These are phyloP conservation scores for Lyophyllum atratum DNA, from an alignment of 768 basidiomycete species.

Conservation along the genomic window DNA sequence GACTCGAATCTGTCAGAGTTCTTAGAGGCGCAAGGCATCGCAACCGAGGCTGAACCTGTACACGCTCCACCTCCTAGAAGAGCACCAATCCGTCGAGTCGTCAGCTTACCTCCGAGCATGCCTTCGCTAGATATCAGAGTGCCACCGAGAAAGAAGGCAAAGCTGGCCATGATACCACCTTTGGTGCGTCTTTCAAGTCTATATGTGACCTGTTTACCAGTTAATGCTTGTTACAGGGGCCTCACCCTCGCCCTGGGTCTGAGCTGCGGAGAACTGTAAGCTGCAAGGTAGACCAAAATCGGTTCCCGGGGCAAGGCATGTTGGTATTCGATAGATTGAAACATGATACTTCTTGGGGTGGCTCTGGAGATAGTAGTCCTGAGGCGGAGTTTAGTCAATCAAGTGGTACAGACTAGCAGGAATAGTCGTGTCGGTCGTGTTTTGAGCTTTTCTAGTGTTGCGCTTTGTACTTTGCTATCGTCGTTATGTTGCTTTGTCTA, in stretches of 20 bases:
- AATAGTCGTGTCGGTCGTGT: neutral
- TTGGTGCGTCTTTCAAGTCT: slow-evolving; percentile 4
- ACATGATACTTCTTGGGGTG: slow-evolving; percentile 3
- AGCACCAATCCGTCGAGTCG: slow-evolving; percentile 35
- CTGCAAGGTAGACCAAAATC: slow-evolving; percentile 17
- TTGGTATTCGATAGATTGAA: slow-evolving; percentile 5
- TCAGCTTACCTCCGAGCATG: slow-evolving; percentile 38
- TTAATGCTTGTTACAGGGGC: slow-evolving; percentile 15
- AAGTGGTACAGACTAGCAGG: slow-evolving; percentile 3
- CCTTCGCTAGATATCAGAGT: slow-evolving; percentile 12
- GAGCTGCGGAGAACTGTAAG: slow-evolving; percentile 30
- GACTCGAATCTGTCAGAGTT: slow-evolving; percentile 38
- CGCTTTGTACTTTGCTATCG: slow-evolving; percentile 13
- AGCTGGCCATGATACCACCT: slow-evolving; percentile 11
- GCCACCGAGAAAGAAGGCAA: slow-evolving; percentile 26
- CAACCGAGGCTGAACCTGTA: slow-evolving; percentile 29
- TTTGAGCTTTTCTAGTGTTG: neutral
- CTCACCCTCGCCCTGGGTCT: slow-evolving; percentile 17
- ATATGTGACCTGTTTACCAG: neutral
- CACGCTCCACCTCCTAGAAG: slow-evolving; percentile 20
- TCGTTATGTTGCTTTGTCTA: slow-evolving; percentile 1
- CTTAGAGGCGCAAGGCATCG: slow-evolving; percentile 53
- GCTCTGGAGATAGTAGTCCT: slow-evolving; percentile 7
- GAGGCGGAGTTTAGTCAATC: slow-evolving; percentile 7
- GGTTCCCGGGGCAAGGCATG: slow-evolving; percentile 16